Percentiles rank a stretch among this genome's conserved stretches.
These are phyloP conservation scores for Penium margaritaceum DNA, from an alignment of 139 green algal genomes.

Conservation along the genomic window DNA sequence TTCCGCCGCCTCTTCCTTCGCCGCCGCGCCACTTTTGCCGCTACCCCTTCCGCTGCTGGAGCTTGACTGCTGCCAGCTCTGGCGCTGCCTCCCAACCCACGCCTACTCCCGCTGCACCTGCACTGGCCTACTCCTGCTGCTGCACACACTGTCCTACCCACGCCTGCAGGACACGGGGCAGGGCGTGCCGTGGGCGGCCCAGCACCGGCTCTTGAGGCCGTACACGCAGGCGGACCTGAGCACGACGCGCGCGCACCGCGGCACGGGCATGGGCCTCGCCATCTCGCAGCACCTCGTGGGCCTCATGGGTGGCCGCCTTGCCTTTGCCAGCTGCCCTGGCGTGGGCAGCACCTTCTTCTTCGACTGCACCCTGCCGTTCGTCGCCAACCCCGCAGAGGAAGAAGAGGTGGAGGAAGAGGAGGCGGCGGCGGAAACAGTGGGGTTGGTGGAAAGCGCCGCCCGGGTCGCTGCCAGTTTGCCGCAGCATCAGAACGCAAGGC, in stretches of 20 bases:
- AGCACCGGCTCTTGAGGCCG: constrained; percentile 27
- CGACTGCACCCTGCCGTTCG: constrained; percentile 30
- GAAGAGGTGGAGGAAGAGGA: no score
- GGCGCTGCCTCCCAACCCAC: background rate
- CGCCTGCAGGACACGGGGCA: constrained; percentile 28
- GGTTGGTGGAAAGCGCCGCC: no score
- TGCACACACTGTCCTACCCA: no score
- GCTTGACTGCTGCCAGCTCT: background rate
- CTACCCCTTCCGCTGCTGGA: background rate
- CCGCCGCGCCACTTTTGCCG: background rate
- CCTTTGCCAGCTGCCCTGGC: constrained; percentile 20
- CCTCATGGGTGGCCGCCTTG: constrained; percentile 37
- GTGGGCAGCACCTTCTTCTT: constrained; percentile 44
- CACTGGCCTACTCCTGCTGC: no score
- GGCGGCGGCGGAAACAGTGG: no score
- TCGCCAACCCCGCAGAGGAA: background rate
- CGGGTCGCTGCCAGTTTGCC: no score
- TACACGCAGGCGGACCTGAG: constrained; percentile 43
- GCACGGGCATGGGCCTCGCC: constrained; percentile 43
- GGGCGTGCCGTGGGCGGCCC: constrained; percentile 28
- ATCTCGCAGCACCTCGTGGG: constrained; percentile 41
- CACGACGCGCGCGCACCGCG: constrained; percentile 38
- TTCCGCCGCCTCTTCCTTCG: no score
- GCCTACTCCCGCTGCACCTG: background rate
- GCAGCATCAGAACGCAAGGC: no score